Conservation (phyloP, 2,329 filamentous ascomycete species). For the Blastomyces silverae region DNA sequence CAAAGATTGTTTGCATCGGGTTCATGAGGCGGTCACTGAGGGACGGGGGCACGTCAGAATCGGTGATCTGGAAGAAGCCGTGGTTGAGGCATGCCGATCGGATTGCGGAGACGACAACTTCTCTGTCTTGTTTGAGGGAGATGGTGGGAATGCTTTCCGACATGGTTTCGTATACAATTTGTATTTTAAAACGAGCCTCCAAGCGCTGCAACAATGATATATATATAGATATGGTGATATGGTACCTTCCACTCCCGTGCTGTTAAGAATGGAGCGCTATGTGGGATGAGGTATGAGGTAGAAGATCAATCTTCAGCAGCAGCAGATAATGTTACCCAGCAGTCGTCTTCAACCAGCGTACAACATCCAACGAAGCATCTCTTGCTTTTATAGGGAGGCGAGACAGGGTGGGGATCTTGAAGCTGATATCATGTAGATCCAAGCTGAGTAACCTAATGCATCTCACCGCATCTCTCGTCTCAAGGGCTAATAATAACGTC, state of each 20-base stretch:
- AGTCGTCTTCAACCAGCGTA: not conserved
- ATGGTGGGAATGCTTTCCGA: not conserved
- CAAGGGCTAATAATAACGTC: not conserved
- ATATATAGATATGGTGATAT: too few relatives aligned
- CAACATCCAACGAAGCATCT: not conserved
- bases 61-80: slow-evolving; percentile 1
- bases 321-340: too few relatives aligned
- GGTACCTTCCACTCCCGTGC: too few relatives aligned
- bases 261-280: too few relatives aligned
- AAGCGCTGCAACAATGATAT: too few relatives aligned
- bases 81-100: not conserved
- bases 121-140: not conserved
- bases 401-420: too few relatives aligned
- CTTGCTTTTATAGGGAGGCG: too few relatives aligned
- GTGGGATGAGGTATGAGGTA: too few relatives aligned
- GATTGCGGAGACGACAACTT: not conserved
- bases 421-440: not conserved
- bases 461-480: not conserved
- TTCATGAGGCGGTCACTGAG: not conserved
- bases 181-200: not conserved
- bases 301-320: too few relatives aligned
- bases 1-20: slow-evolving; percentile 10
- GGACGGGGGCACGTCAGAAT: not conserved
- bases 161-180: not conserved
- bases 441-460: not conserved